These are phyloP conservation scores for Beauveria asiatica DNA, from an alignment of 2,329 filamentous ascomycete species.

Conservation along the genomic window DNA sequence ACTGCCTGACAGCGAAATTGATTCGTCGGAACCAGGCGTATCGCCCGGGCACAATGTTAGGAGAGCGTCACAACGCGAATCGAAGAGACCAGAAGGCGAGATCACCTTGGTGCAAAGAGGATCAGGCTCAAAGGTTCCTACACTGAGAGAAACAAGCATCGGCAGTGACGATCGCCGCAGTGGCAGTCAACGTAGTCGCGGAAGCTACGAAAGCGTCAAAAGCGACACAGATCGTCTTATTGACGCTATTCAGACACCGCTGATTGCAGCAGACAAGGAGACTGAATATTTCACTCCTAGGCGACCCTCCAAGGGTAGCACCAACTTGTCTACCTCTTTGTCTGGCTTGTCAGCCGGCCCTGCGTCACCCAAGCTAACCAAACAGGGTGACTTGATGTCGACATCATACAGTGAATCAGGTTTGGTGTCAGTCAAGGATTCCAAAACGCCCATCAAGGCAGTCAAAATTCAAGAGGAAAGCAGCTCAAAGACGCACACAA, in stretches of 20 bases:
- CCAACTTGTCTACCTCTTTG: slow-evolving; percentile 7
- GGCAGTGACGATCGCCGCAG: slow-evolving; percentile 23
- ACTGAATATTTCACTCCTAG: slow-evolving; percentile 21
- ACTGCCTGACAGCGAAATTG: slow-evolving; percentile 36
- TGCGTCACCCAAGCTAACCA: background rate
- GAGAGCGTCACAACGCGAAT: slow-evolving; percentile 16
- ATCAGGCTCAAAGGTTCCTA: slow-evolving; percentile 15
- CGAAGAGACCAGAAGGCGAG: slow-evolving; percentile 36
- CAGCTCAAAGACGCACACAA: slow-evolving; percentile 20
- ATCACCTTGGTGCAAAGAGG: slow-evolving; percentile 52
- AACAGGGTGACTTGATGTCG: background rate
- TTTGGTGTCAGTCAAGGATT: slow-evolving; percentile 27
- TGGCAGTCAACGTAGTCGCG: slow-evolving; percentile 31
- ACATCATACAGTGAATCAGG: background rate
- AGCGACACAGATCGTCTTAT: slow-evolving; percentile 65
- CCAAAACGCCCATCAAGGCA: slow-evolving; percentile 37
- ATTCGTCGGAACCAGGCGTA: background rate
- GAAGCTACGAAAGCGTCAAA: slow-evolving; percentile 38
- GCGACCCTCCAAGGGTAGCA: slow-evolving; percentile 13
- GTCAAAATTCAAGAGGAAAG: slow-evolving; percentile 43
- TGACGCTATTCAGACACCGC: slow-evolving; percentile 58
- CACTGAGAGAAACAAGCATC: slow-evolving; percentile 4
- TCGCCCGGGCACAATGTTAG: background rate
- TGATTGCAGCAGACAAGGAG: slow-evolving; percentile 32
- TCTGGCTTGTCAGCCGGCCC: slow-evolving; percentile 1